Conservation (phyloP, 768 basidiomycete genomes). For the Suillus fuscotomentosus region DNA sequence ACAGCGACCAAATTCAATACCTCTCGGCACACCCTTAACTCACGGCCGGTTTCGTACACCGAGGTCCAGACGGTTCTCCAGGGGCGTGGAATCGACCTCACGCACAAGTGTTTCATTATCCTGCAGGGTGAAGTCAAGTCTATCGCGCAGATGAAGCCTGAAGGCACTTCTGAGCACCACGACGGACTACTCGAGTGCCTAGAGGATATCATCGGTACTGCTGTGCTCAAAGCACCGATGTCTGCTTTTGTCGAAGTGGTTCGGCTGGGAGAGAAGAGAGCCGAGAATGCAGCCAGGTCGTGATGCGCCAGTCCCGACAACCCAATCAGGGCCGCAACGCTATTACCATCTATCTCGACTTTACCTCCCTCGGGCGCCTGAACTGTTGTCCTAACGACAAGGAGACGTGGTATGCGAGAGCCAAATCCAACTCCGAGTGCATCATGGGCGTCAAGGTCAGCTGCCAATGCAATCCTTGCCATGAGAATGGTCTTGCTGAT, state of each 20-base stretch:
- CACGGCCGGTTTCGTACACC: slow-evolving; percentile 67
- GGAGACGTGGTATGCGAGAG: slow-evolving; percentile 85
- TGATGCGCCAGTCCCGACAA: slow-evolving; percentile 52
- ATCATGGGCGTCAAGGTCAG: slow-evolving; percentile 92
- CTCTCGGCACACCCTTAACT: slow-evolving; percentile 91
- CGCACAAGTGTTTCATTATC: too few relatives aligned
- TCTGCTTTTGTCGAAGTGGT: slow-evolving; percentile 81
- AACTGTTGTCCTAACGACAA: slow-evolving; percentile 75
- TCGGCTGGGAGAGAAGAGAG: slow-evolving; percentile 74
- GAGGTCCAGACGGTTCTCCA: slow-evolving; percentile 78
- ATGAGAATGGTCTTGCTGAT: not conserved
- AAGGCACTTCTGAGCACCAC: slow-evolving; percentile 89
- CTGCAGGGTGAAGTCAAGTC: too few relatives aligned
- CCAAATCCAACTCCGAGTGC: slow-evolving; percentile 64
- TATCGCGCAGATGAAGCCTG: slow-evolving; percentile 26
- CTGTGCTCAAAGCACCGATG: slow-evolving; percentile 86
- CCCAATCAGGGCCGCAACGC: slow-evolving; percentile 60
- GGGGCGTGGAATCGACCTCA: too few relatives aligned
- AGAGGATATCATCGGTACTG: slow-evolving; percentile 97
- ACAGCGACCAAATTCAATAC: slow-evolving; percentile 87
- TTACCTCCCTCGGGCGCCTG: slow-evolving; percentile 60
- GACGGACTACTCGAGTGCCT: slow-evolving; percentile 97
- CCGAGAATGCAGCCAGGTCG: slow-evolving; percentile 66
- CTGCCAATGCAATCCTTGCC: not conserved
- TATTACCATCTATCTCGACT: slow-evolving; percentile 81